Base-by-base conservation (phyloP, 169 alveolate species). In the Toxoplasma gondii region DNA sequence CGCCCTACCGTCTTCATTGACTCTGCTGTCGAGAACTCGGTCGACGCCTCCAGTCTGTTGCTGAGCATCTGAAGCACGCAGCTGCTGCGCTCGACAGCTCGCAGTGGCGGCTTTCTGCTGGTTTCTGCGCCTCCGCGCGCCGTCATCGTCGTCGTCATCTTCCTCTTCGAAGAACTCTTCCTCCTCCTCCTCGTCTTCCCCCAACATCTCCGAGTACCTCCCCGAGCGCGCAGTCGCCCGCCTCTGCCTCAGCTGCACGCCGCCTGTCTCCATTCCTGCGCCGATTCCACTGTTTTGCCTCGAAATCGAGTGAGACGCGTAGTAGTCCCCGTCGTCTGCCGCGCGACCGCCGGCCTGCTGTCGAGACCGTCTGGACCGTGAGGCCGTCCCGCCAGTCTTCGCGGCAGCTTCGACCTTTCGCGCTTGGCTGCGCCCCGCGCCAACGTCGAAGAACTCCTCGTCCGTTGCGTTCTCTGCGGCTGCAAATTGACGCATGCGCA, bases 21-120 rank as follows among this genome's bases (percentile, higher is more conserved):
- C 41, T 36, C 90, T 39, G 67, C 90, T 82, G 67, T 82, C 90
- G 41, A 82, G 90, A 17, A 82, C 90, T 44, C 90, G 4, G 90
- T 82, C 90, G 67, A 82, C 90, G 90, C 90, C 90, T 43, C 67
- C 90, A 4, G 64, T 2, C 34, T 36, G 88, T 31, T 82, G 90
- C 69, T 82, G 90, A 5, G 90, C 90, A 24, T 22, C 64, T 24
- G 90, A 64, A 49, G 38, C 67, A 41, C 29, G 90, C 90, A 36
- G 90, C 90, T 9, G 86, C 86, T n/a, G n/a, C n/a, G n/a, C n/a
- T n/a, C n/a, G n/a, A n/a, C n/a, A n/a, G n/a, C n/a, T n/a, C n/a
- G n/a, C n/a, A n/a, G n/a, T n/a, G n/a, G 44, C 45, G 24, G 64
- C 90, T 82, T 39, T 16, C 69, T 82, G 67, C 24, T 43, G 90